Base-by-base conservation (phyloP, 2,329 filamentous ascomycete genomes). In the Beauveria brongniartii region DNA sequence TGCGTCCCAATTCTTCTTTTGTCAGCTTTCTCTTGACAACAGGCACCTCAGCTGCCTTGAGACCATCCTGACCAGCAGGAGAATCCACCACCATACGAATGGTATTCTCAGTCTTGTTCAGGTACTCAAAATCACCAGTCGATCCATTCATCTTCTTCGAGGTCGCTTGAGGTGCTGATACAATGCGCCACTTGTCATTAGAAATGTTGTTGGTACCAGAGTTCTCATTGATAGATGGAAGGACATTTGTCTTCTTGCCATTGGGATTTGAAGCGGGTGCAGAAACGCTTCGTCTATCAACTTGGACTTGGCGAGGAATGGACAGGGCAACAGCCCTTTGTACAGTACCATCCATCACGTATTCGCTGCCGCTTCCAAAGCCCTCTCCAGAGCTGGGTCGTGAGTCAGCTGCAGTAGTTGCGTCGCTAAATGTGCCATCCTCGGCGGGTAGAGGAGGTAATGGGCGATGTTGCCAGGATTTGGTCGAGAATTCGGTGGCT, bases 161-260 rank as follows among this genome's bases (percentile, higher is more conserved):
- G n/a, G 68, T 66, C 10, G 70, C 72, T 51, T 74, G 69, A 18
- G 80, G 78, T 10, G 77, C 78, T 12, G 80, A 82, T 16, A 78
- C 77, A 28, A 76, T 75, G 26, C 80, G 77, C 43, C 69, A 62
- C 61, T 77, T 80, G 54, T 75, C 74, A 20, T 63, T 67, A 30
- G 61, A 43, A 5, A 52, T 58, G 47, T 59, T 44, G n/a, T 65
- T 64, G 20, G 59, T 46, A 24, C 66, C 66, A 28, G 65, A 69
- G 62, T 74, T 76, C 64, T 81, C 82, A 20, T 75, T 74, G 46
- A 84, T 83, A 1, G 80, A 76, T 3, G 82, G 80, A 26, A 84
- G 67, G 6, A 73, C 74, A 9, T 73, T 68, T 5, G 72, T 64
- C 64, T 67, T 76, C 67, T 66, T 76, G 62, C 70, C 73, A 14